A percentile compares a stretch with the other conserved stretches of the same genome.
Evolutionary conservation across 1,284 basidiomycete species (phyloP).

Genomic region (Trametes polyzona): DNA sequence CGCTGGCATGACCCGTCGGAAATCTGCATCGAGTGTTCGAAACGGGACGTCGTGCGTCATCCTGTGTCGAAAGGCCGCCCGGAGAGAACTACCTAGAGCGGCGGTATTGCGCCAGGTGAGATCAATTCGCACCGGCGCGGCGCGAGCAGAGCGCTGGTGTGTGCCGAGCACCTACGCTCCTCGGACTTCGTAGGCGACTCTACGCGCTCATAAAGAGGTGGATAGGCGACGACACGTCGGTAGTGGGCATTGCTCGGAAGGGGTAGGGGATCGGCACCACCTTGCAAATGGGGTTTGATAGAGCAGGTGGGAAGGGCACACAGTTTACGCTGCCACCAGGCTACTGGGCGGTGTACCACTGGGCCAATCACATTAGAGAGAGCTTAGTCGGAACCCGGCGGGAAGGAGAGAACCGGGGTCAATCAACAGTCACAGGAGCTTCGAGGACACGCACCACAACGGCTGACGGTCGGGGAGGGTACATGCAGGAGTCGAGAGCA

Average conservation of each 20-base stretch:
- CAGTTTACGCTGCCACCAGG: not conserved
- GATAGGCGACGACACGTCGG: too few species aligned
- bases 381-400: not conserved
- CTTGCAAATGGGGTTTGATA: not conserved
- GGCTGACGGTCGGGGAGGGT: not conserved
- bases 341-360: not conserved
- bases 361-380: not conserved
- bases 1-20: not conserved
- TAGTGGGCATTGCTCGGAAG: not conserved
- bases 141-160: not conserved
- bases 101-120: slow-evolving; percentile 4
- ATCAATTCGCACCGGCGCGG: not conserved
- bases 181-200: too few species aligned
- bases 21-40: not conserved
- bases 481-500: not conserved
- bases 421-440: not conserved
- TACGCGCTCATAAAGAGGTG: too few species aligned
- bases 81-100: not conserved
- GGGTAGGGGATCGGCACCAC: not conserved
- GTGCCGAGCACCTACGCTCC: not conserved
- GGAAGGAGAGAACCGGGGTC: not conserved
- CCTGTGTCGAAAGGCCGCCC: slow-evolving; percentile 2
- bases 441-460: not conserved
- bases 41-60: not conserved
- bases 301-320: not conserved